phyloP scores from a whole-genome alignment of 2,329 filamentous ascomycete species.

The Microsporum audouinii region DNA sequence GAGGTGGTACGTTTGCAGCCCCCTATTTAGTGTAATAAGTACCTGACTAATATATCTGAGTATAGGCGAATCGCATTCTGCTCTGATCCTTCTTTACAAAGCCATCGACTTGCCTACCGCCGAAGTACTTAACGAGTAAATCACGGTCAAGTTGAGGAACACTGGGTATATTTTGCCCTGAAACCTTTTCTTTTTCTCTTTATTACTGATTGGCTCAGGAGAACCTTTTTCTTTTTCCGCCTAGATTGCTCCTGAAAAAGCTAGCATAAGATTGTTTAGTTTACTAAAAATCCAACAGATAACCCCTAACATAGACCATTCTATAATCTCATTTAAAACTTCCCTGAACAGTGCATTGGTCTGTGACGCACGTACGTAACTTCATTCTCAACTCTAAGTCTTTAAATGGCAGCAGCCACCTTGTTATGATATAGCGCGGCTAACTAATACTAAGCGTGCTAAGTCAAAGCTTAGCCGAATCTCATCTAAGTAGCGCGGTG shows the following conservation, averaged over 20 bases:
- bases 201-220: background rate
- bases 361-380: background rate
- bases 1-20: slow-evolving; percentile 53
- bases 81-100: slow-evolving; percentile 40
- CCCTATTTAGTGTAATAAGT: background rate
- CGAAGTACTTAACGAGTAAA: slow-evolving; percentile 25
- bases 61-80: slow-evolving; percentile 40
- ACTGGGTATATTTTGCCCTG: background rate
- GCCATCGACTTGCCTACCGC: slow-evolving; percentile 39
- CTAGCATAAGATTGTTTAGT: background rate
- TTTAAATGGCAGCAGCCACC: background rate
- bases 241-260: background rate
- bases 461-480: background rate
- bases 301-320: background rate
- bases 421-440: no score
- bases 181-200: background rate
- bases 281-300: background rate
- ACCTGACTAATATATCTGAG: background rate
- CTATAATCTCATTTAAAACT: background rate
- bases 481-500: background rate
- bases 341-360: background rate
- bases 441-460: background rate
- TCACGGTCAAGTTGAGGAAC: background rate
- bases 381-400: background rate
- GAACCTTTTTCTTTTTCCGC: background rate